phyloP scores from a whole-genome alignment of 805 yeast genomes.

The Debaryomyces tyrocola region DNA sequence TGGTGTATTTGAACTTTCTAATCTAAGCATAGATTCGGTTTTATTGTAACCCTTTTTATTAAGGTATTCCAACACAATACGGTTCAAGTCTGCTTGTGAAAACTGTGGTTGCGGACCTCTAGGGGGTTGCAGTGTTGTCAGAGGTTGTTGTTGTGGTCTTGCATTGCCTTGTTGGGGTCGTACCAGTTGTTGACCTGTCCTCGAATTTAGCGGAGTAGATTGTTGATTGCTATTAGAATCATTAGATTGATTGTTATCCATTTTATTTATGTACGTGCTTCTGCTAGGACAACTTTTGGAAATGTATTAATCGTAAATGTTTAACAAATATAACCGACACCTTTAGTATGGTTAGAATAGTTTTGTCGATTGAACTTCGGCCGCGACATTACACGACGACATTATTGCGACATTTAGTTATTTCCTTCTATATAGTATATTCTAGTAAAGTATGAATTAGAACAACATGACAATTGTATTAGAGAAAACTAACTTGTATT shows the following conservation, averaged over 20 bases:
- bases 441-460: not conserved
- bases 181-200: constrained; percentile 5
- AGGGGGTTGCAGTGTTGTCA: constrained; percentile 9
- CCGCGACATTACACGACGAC: too few species aligned
- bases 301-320: too few species aligned
- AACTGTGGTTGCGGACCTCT: constrained; percentile 44
- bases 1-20: constrained; percentile 71
- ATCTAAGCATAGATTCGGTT: constrained; percentile 91
- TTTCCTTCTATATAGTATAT: not conserved
- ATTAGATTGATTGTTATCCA: constrained; percentile 9
- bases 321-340: too few species aligned
- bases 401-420: too few species aligned
- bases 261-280: too few species aligned
- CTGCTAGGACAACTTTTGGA: too few species aligned
- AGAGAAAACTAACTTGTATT: constrained; percentile 3
- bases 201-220: constrained; percentile 1
- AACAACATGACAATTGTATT: not conserved
- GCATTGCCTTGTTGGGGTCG: constrained; percentile 2
- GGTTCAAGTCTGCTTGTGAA: constrained; percentile 84
- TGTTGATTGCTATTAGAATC: constrained; percentile 4
- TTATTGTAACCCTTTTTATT: constrained; percentile 91
- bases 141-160: constrained; percentile 5
- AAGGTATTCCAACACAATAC: constrained; percentile 89
- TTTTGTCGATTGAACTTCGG: too few species aligned
- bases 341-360: too few species aligned